Base-by-base conservation (phyloP, 2,329 filamentous ascomycete genomes). In the Stachybotrys echinatus region DNA sequence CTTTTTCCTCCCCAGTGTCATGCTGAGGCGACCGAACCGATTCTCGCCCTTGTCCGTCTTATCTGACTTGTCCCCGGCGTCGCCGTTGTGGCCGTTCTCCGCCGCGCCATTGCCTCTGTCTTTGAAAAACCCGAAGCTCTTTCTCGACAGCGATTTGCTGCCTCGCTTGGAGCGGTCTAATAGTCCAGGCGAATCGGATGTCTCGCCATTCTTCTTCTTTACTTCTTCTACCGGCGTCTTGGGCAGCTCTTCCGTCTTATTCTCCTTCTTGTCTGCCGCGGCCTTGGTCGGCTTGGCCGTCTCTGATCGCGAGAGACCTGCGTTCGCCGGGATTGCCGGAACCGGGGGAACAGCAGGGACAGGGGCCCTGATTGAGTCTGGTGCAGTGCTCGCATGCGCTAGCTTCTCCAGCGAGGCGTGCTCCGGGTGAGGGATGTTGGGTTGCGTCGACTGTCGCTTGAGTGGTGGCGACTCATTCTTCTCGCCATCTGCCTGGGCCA, bases 71-170 rank as follows among this genome's bases (percentile, higher is more conserved):
- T 70, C 64, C 42, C 60, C 58, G 47, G 65, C 63, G 48, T 65
- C 62, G 42, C 56, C 57, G 27, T 52, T 23, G 21, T 34, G 23
- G 10, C 52, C 50, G 23, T 60, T 59, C 47, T 50, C 27, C n/a
- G 52, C 12, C 31, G 59, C 58, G 44, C 56, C 52, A 38, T 59
- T 62, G 34, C 55, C 42, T 63, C 71, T 76, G 53, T 80, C 76
- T 53, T 80, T 82, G 58, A 85, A 70, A 61, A 88, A 87, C 27
- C 79, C 80, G 60, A 89, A 85, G 57, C 88, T 87, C 67, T 87
- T 89, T 54, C 85, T 82, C 45, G 88, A 81, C 73, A 95, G 79
- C 55, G 88, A 91, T 72, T 89, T 92, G 65, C 85, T 89, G 10
- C 83, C 83, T 49, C 85, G 78, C 57, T 84, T 81, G 55, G 88